phyloP scores from a whole-genome alignment of 306 rosid genomes.

The Trifolium fragiferum region DNA sequence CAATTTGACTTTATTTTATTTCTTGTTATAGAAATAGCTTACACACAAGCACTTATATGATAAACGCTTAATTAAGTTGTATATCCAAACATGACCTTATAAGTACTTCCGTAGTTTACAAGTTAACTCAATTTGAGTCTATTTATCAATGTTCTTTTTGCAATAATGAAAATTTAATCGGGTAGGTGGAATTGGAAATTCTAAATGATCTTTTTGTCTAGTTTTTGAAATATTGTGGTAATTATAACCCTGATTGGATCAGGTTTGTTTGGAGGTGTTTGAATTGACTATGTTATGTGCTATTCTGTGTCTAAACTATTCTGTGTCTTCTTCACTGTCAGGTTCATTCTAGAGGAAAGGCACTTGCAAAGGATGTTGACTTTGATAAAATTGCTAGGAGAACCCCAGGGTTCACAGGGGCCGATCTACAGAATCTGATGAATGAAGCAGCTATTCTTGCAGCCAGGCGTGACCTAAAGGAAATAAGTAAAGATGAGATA shows the following conservation, averaged over 20 bases:
- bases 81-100: too few relatives aligned
- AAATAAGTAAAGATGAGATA: conserved; percentile 97
- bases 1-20: too few relatives aligned
- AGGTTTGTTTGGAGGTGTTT: conserved; percentile 8
- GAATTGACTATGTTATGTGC: not conserved
- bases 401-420: conserved; percentile 92
- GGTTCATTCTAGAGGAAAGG: conserved; percentile 92
- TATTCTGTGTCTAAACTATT: conserved; percentile 23
- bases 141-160: not conserved
- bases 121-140: not conserved
- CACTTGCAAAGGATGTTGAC: conserved; percentile 94
- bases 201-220: not conserved
- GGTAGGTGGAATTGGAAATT: conserved; percentile 11
- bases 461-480: conserved; percentile 97
- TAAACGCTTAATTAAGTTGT: too few relatives aligned
- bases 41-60: too few relatives aligned
- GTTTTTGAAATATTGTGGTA: not conserved
- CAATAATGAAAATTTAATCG: not conserved
- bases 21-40: too few relatives aligned
- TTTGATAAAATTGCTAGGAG: conserved; percentile 94
- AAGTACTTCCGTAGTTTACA: not conserved
- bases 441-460: conserved; percentile 99
- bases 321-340: conserved; percentile 37
- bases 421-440: conserved; percentile 85
- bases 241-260: not conserved